A percentile compares a stretch with the other conserved stretches of the same genome.
Conservation (phyloP, 2,329 filamentous ascomycete species). For the Neofusicoccum sp. region DNA sequence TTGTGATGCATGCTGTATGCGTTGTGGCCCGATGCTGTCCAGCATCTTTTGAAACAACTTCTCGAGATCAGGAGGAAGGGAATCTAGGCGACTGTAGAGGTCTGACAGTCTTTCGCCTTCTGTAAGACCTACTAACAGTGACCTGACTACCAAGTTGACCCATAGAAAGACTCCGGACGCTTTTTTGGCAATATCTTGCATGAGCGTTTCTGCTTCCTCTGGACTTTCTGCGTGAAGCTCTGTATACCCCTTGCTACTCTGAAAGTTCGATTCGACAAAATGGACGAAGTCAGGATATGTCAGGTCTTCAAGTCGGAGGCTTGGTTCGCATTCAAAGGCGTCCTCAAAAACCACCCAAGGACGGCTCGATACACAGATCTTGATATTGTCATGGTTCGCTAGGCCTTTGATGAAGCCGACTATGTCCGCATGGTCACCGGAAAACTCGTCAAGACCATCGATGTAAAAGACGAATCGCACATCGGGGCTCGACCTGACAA, state of each 20-base stretch:
- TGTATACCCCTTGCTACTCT: neutral
- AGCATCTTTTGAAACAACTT: neutral
- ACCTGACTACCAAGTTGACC: neutral
- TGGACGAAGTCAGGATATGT: neutral
- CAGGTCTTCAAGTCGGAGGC: slow-evolving; percentile 8
- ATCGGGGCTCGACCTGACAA: neutral
- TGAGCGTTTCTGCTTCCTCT: neutral
- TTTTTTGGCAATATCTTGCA: neutral
- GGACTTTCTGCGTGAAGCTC: neutral
- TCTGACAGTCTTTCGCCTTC: neutral
- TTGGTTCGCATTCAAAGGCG: neutral
- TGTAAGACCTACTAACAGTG: neutral
- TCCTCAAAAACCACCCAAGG: neutral
- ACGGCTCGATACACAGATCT: slow-evolving; percentile 14
- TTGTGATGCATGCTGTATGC: neutral
- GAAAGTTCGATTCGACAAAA: neutral
- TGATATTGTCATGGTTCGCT: neutral
- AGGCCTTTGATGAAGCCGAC: neutral
- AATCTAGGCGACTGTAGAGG: neutral
- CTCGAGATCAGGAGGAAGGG: neutral
- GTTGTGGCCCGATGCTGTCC: neutral
- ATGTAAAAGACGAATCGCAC: slow-evolving; percentile 9
- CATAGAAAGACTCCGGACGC: neutral
- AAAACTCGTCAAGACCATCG: slow-evolving; percentile 19
- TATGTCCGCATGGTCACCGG: neutral